phyloP scores from a whole-genome alignment of 768 basidiomycete genomes.

The Tricholoma furcatifolium region DNA sequence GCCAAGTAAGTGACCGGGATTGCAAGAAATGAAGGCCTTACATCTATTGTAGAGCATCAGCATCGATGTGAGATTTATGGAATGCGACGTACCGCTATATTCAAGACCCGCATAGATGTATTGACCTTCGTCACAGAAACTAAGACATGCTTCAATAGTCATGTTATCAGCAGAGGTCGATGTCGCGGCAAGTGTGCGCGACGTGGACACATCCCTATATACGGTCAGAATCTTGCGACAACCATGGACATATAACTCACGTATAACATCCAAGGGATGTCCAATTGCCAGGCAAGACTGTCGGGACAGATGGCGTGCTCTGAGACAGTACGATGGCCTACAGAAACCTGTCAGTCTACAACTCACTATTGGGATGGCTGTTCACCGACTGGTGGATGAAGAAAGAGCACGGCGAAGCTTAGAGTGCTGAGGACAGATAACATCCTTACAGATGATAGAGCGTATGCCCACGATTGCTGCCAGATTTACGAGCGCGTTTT shows the following conservation, averaged over 20 bases:
- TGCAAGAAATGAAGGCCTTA: constrained; percentile 6
- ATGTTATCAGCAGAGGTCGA: constrained; percentile 45
- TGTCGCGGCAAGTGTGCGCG: constrained; percentile 53
- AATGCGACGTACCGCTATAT: constrained; percentile 44
- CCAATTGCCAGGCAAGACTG: constrained; percentile 8
- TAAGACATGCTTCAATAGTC: constrained; percentile 48
- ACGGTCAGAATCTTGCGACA: too few relatives aligned
- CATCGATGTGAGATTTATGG: neutral
- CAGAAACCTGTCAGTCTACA: neutral
- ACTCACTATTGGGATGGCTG: neutral
- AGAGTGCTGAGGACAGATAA: neutral
- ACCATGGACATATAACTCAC: neutral
- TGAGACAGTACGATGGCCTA: constrained; percentile 2
- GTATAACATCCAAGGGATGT: constrained; percentile 8
- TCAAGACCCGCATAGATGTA: constrained; percentile 66
- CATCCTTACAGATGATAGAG: neutral
- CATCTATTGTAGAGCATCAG: constrained; percentile 11
- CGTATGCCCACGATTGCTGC: neutral
- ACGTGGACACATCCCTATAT: constrained; percentile 33
- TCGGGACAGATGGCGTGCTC: neutral
- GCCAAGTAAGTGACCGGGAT: constrained; percentile 1
- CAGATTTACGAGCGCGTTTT: neutral
- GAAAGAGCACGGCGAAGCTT: neutral
- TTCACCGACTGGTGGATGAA: neutral
- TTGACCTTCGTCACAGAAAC: constrained; percentile 30